These are phyloP conservation scores for Austroboletus eburneus DNA, from an alignment of 768 basidiomycete genomes.

Conservation along the genomic window DNA sequence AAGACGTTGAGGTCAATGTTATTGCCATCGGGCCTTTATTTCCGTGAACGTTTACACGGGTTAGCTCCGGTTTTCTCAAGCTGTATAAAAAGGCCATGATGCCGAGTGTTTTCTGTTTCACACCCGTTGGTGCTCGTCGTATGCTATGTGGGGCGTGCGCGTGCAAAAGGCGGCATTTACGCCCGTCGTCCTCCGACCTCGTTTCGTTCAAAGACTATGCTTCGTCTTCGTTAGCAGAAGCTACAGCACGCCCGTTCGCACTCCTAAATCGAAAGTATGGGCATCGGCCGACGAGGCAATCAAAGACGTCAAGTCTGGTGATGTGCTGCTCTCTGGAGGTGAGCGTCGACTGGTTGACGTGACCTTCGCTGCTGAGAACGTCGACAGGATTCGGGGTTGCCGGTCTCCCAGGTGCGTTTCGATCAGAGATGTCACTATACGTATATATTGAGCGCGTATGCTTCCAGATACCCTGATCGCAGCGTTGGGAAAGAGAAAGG, in stretches of 20 bases:
- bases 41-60: too few relatives aligned
- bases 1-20: constrained; percentile 35
- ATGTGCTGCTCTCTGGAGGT: constrained; percentile 81
- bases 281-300: constrained; percentile 78
- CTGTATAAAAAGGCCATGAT: not conserved
- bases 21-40: too few relatives aligned
- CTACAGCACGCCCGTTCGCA: constrained; percentile 24
- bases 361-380: not conserved
- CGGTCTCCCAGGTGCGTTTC: constrained; percentile 70
- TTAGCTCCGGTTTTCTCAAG: constrained; percentile 20
- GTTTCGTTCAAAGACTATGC: not conserved
- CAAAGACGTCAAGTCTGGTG: constrained; percentile 75
- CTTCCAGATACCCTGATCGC: constrained; percentile 71
- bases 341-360: constrained; percentile 18
- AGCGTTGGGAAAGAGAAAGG: constrained; percentile 69
- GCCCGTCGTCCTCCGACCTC: constrained; percentile 15
- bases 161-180: constrained; percentile 11
- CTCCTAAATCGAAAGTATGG: constrained; percentile 68
- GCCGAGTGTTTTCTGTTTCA: not conserved
- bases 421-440: not conserved
- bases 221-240: constrained; percentile 13
- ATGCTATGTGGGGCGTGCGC: constrained; percentile 20
- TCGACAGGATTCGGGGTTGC: constrained; percentile 79
- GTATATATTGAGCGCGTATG: not conserved
- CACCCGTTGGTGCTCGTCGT: constrained; percentile 1